Percentiles rank a stretch among this genome's conserved stretches.
phyloP scores from a whole-genome alignment of 1,139 yeast genomes.

The Yamadazyma diddensiae region DNA sequence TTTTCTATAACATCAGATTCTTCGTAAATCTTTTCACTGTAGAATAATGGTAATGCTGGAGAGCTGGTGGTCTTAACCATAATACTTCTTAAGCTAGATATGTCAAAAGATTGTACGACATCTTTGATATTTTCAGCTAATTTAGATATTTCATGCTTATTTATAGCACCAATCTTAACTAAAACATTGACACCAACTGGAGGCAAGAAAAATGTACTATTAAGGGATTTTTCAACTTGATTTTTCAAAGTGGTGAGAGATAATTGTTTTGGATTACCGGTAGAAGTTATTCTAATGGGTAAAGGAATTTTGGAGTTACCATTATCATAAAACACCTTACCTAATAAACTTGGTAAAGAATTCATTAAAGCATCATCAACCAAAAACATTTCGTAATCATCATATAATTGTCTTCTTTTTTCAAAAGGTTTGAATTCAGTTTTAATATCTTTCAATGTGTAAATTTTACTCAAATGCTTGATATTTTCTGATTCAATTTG shows the following conservation, averaged over 20 bases:
- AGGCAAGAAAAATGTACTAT: slow-evolving; percentile 60
- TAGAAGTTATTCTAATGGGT: slow-evolving; percentile 53
- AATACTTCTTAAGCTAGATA: slow-evolving; percentile 50
- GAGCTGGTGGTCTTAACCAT: slow-evolving; percentile 69
- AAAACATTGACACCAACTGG: slow-evolving; percentile 73
- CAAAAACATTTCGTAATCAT: slow-evolving; percentile 68
- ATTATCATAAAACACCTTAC: slow-evolving; percentile 67
- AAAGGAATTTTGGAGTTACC: slow-evolving; percentile 64
- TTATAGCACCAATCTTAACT: slow-evolving; percentile 64
- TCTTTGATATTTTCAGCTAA: slow-evolving; percentile 55
- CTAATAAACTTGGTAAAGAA: slow-evolving; percentile 77
- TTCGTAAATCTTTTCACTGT: slow-evolving; percentile 57
- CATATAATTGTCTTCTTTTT: slow-evolving; percentile 61
- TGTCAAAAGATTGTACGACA: slow-evolving; percentile 50
- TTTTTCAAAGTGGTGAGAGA: slow-evolving; percentile 56
- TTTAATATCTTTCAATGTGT: slow-evolving; percentile 58
- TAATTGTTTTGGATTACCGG: slow-evolving; percentile 37
- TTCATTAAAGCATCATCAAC: slow-evolving; percentile 82
- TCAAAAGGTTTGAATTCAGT: slow-evolving; percentile 68
- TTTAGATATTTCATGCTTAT: slow-evolving; percentile 28
- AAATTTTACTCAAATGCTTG: slow-evolving; percentile 45
- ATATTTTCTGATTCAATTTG: slow-evolving; percentile 55
- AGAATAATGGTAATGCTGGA: slow-evolving; percentile 82
- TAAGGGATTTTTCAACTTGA: slow-evolving; percentile 57
- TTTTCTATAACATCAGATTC: slow-evolving; percentile 27